Conservation (phyloP, 139 green algal species). For the Yamagishiella unicocca region DNA sequence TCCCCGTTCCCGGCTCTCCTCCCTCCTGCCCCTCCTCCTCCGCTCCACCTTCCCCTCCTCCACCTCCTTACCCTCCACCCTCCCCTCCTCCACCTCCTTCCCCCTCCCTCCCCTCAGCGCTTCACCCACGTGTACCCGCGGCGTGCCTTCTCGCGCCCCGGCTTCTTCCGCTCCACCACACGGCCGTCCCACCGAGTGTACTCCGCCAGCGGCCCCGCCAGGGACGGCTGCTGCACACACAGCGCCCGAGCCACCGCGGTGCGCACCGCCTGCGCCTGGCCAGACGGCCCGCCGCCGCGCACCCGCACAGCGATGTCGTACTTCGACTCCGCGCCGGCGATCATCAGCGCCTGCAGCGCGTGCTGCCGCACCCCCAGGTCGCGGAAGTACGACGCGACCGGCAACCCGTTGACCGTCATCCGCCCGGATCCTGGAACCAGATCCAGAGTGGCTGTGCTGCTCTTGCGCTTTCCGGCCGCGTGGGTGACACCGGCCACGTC, state of each 20-base stretch:
- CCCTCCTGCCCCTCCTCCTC: not conserved
- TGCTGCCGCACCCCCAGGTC: conserved; percentile 69
- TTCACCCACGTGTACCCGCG: conserved; percentile 94
- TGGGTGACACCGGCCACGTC: conserved; percentile 30
- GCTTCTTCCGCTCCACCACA: conserved; percentile 97
- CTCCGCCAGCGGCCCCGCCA: conserved; percentile 80
- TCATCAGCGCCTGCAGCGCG: conserved; percentile 87
- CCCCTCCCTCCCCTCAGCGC: conserved; percentile 67
- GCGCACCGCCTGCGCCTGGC: conserved; percentile 85
- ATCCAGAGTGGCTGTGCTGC: conserved; percentile 64
- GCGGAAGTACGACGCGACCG: conserved; percentile 81
- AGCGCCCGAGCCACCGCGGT: conserved; percentile 88
- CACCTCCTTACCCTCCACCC: not conserved
- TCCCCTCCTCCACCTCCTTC: not conserved
- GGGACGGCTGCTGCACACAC: conserved; percentile 69
- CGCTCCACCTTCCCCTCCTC: not conserved
- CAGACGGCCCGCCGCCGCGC: conserved; percentile 60
- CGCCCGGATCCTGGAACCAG: conserved; percentile 70
- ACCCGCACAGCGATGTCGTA: conserved; percentile 83
- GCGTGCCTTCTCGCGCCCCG: conserved; percentile 84
- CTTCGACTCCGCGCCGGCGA: conserved; percentile 66
- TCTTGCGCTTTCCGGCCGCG: conserved; percentile 76
- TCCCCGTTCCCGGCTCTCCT: not conserved
- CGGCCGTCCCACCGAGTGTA: conserved; percentile 76
- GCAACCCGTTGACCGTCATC: conserved; percentile 83